A percentile compares a stretch with the other conserved stretches of the same genome.
Evolutionary conservation across 176 grass and related monocot species (phyloP).

Genomic region (Triticum monococcum): DNA sequence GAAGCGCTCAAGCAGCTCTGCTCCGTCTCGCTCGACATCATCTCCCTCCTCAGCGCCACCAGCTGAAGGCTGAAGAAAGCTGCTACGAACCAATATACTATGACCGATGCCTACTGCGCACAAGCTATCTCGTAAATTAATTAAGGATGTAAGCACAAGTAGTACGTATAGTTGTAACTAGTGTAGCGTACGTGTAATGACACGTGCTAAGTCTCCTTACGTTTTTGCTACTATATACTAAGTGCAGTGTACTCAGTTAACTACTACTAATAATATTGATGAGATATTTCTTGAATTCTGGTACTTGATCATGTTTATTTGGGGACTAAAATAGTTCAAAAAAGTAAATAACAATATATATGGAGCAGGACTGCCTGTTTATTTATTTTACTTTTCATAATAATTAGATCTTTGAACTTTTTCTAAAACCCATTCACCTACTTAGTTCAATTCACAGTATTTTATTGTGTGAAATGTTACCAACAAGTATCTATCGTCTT

Average conservation of each 20-base stretch:
- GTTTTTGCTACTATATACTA: neutral
- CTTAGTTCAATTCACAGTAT: neutral
- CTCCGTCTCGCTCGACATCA: conserved; percentile 75
- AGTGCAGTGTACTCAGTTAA: neutral
- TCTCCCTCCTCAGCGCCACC: conserved; percentile 39
- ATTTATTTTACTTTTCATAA: neutral
- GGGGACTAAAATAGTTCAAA: neutral
- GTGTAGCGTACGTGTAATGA: conserved; percentile 38
- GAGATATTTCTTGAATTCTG: neutral
- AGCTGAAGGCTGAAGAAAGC: neutral
- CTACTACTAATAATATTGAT: neutral
- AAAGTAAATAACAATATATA: neutral
- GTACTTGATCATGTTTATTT: neutral
- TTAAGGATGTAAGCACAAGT: neutral
- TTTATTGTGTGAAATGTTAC: neutral
- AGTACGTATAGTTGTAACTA: neutral
- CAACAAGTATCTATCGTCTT: too few species aligned
- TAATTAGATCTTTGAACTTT: neutral
- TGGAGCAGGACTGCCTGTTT: neutral
- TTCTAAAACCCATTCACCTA: neutral
- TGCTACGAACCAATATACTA: neutral
- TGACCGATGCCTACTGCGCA: neutral
- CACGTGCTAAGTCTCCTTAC: conserved; percentile 4
- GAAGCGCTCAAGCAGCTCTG: conserved; percentile 61
- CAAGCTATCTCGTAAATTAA: neutral